Evolutionary conservation across 2,329 filamentous ascomycete genomes (phyloP), one percentile per base, ranked within the genome.

Genomic region (Aureobasidium pullulans): DNA sequence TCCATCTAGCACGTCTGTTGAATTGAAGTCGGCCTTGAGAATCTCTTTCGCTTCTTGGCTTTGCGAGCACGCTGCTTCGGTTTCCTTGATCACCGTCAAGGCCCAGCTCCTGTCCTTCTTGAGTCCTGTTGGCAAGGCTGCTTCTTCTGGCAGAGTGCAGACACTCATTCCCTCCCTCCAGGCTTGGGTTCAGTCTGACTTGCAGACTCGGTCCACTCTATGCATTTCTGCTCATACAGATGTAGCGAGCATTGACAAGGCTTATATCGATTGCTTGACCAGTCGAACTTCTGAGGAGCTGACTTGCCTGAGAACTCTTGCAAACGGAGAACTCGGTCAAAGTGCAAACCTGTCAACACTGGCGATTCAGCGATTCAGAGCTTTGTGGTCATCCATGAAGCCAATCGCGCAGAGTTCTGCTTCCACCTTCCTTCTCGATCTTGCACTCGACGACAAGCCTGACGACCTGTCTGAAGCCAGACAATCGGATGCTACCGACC

Each of bases 121-220:
- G 34, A 89, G 88, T 66, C 81, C 84, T 57, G 78, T 92, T n/a
- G 78, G 78, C 53, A 90, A 90, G 67, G 81, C 84, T 53, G 85
- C 90, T 3, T 85, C 84, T n/a, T 84, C 81, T 29, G 84, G 86
- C 10, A 86, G 90, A 60, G 89, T 85, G 1, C 85, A 88, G 64
- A 78, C 88, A 23, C 75, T 97, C n/a, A 75, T 93, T n/a, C 89
- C 91, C 1, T 73, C 87, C 3, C 77, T 96, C 34, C 79, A 83
- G 60, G 79, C 80, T 68, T 96, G 90, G 90, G 78, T 84, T 29
- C 72, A 75, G 8, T 23, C 73, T 75, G 47, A 52, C 10, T 75
- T 78, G 9, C 71, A 75, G 1, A 77, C 86, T 29, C 81, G 82
- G 0, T 67, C 74, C 7, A 71, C 76, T 6, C 73, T 79, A 11